Evolutionary conservation across 169 alveolate species (phyloP).

Genomic region (Theileria annulata): DNA sequence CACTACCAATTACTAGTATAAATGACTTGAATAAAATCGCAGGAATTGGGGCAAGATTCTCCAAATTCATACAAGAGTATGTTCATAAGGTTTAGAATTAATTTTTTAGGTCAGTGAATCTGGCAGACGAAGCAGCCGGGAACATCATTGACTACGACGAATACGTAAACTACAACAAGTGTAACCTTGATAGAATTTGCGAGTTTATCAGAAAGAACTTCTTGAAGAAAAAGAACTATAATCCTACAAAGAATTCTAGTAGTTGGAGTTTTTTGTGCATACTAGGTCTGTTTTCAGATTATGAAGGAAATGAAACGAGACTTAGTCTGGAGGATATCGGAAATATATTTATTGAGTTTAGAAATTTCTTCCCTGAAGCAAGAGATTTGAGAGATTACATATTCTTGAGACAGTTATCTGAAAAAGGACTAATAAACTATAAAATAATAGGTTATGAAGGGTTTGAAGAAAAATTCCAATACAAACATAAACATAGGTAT

Average conservation of each 20-base stretch:
- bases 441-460: conserved; percentile 4
- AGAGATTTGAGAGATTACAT: conserved; percentile 12
- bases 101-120: not conserved
- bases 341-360: conserved; percentile 20
- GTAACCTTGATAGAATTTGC: conserved; percentile 22
- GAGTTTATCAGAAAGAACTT: conserved; percentile 21
- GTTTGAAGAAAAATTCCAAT: not conserved
- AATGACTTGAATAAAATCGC: conserved; percentile 62
- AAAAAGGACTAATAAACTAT: conserved; percentile 25
- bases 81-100: not conserved
- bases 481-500: conserved; percentile 24
- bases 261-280: conserved; percentile 59
- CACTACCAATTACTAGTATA: conserved; percentile 65
- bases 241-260: conserved; percentile 38
- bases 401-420: conserved; percentile 22
- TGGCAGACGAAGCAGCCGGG: not conserved
- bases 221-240: conserved; percentile 16
- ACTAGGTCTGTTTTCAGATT: conserved; percentile 40
- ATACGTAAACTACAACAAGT: not conserved
- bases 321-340: conserved; percentile 22
- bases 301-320: conserved; percentile 1
- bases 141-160: not conserved
- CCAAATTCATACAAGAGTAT: conserved; percentile 34
- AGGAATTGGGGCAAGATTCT: conserved; percentile 68
- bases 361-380: conserved; percentile 34